phyloP scores from a whole-genome alignment of 192 early-diverging fungal species.

The Lobosporangium transversale region DNA sequence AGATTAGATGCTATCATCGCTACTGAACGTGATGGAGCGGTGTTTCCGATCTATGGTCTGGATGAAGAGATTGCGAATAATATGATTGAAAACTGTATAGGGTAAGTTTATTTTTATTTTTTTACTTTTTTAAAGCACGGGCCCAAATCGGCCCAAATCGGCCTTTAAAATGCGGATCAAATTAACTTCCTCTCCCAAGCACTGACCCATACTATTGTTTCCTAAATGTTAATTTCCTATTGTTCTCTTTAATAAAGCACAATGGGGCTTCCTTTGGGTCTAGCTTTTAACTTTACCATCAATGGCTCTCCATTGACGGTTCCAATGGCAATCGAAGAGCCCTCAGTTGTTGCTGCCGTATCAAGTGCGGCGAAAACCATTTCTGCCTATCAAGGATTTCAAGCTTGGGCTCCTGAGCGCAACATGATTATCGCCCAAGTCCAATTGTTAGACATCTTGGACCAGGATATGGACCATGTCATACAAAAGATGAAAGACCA shows the following conservation, averaged over 20 bases:
- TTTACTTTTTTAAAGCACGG: constrained; percentile 1
- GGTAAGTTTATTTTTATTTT: constrained; percentile 42
- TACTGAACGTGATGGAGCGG: constrained; percentile 23
- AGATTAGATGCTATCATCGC: constrained; percentile 45
- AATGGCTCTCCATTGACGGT: constrained; percentile 67
- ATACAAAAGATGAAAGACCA: constrained; percentile 54
- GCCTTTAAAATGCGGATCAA: background rate
- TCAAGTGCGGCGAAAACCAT: constrained; percentile 82
- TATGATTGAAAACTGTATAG: constrained; percentile 84
- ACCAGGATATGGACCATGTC: constrained; percentile 51
- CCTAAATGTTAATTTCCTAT: too few species aligned
- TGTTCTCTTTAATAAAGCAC: constrained; percentile 53
- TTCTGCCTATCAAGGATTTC: constrained; percentile 65
- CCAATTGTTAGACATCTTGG: constrained; percentile 65
- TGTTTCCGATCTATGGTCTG: constrained; percentile 69
- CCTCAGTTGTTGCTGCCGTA: constrained; percentile 81
- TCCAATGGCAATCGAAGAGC: constrained; percentile 84
- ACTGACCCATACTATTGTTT: too few species aligned
- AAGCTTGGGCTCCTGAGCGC: constrained; percentile 62
- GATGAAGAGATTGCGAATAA: constrained; percentile 76
- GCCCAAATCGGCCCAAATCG: too few species aligned
- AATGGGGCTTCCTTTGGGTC: constrained; percentile 74
- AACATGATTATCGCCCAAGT: constrained; percentile 82
- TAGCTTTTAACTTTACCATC: constrained; percentile 79
- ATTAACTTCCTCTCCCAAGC: too few species aligned